Percentiles rank a stretch among this genome's conserved stretches.
Conservation (phyloP, 148 eudicot species). For the Amaranthus hypochondriacus region DNA sequence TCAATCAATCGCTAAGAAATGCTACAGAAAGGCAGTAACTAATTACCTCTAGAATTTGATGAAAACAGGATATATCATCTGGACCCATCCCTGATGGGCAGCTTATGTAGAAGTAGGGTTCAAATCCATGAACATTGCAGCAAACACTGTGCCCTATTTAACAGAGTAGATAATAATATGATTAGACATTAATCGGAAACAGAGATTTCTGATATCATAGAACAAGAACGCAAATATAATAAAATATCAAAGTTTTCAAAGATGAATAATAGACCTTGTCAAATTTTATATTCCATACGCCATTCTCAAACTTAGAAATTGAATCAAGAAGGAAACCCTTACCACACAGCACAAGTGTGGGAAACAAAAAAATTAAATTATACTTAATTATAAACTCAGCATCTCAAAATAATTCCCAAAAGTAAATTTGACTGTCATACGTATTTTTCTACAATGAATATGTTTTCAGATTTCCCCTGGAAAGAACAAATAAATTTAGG, state of each 20-base stretch:
- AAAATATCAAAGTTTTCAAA: not conserved
- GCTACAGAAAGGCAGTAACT: not conserved
- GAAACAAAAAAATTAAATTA: too few species aligned
- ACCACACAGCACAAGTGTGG: too few species aligned
- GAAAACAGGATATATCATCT: constrained; percentile 84
- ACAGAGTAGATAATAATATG: constrained; percentile 1
- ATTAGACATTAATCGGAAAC: constrained; percentile 4
- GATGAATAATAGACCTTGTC: not conserved
- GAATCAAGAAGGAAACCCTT: too few species aligned
- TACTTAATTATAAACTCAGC: too few species aligned
- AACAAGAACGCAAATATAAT: not conserved
- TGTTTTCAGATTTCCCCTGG: too few species aligned
- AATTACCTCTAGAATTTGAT: constrained; percentile 76
- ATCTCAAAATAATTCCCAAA: too few species aligned
- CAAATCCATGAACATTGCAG: constrained; percentile 97
- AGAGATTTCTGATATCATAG: constrained; percentile 1
- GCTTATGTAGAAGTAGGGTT: constrained; percentile 85
- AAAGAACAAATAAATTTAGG: too few species aligned
- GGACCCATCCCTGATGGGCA: constrained; percentile 96
- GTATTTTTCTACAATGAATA: too few species aligned
- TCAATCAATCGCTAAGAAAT: not conserved
- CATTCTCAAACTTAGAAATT: too few species aligned
- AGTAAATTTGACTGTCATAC: too few species aligned
- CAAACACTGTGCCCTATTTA: constrained; percentile 80
- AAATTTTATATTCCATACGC: too few species aligned